A percentile compares a stretch with the other conserved stretches of the same genome.
Conservation (phyloP, 2,329 filamentous ascomycete species). For the Xylaria arbuscula region DNA sequence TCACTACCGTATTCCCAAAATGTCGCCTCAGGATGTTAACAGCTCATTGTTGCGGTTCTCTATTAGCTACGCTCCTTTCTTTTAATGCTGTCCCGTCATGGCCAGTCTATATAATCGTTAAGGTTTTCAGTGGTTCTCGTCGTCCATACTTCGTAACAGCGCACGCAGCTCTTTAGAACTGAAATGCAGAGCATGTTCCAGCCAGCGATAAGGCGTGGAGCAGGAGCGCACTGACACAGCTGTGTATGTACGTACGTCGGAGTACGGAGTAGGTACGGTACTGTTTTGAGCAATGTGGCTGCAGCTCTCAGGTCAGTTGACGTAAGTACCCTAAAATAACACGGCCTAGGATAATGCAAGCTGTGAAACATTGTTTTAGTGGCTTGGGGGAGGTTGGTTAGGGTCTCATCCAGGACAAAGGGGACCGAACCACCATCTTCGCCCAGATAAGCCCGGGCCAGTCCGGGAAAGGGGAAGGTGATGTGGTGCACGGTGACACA, state of each 20-base stretch:
- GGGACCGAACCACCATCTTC: conserved; percentile 11
- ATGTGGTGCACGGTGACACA: not conserved
- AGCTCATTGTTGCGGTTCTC: no score
- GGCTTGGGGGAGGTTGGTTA: not conserved
- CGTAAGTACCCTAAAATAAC: conserved; percentile 33
- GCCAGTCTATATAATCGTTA: not conserved
- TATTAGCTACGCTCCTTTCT: not conserved
- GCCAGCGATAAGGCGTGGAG: not conserved
- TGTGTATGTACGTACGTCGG: not conserved
- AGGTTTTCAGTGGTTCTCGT: not conserved
- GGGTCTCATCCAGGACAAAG: conserved; percentile 3
- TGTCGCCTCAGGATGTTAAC: not conserved
- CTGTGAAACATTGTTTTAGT: conserved; percentile 35
- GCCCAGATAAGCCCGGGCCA: not conserved
- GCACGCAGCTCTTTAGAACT: no score
- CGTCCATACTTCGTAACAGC: no score
- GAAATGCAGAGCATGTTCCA: not conserved
- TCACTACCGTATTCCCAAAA: not conserved
- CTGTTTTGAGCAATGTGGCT: conserved; percentile 8
- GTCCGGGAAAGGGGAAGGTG: not conserved
- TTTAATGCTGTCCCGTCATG: not conserved
- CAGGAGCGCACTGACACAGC: conserved; percentile 2
- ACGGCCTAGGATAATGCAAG: not conserved
- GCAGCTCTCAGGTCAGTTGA: conserved; percentile 22
- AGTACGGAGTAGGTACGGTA: no score